phyloP scores from a whole-genome alignment of 768 basidiomycete species.

The Chalciporus chontae region DNA sequence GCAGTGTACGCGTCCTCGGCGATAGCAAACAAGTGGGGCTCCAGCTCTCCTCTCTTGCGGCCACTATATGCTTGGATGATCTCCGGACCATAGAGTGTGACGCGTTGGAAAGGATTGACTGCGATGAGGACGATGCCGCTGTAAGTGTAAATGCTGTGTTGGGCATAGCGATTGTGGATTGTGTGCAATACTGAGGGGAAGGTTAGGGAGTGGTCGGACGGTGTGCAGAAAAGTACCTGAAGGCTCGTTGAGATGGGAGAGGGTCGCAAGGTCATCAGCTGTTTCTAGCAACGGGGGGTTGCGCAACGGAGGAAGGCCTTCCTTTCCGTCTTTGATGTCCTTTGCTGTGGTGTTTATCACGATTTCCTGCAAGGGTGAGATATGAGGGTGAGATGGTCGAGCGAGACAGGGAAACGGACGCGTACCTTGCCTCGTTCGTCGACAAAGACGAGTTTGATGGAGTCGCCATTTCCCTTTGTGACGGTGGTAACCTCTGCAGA shows the following conservation, averaged over 20 bases:
- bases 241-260: constrained; percentile 97
- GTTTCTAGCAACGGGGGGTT: constrained; percentile 97
- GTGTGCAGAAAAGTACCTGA: constrained; percentile 58
- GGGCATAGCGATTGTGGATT: constrained; percentile 93
- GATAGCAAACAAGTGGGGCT: constrained; percentile 98
- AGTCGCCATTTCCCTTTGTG: constrained; percentile 62
- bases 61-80: constrained; percentile 97
- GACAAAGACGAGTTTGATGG: constrained; percentile 78
- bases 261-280: constrained; percentile 95
- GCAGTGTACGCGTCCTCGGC: constrained; percentile 98
- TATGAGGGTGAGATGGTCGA: constrained; percentile 1
- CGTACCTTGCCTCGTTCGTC: constrained; percentile 91
- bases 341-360: constrained; percentile 74
- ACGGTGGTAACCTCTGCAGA: constrained; percentile 77
- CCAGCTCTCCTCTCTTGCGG: constrained; percentile 87
- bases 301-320: constrained; percentile 84
- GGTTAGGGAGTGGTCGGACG: background rate
- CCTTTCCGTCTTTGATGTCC: constrained; percentile 76
- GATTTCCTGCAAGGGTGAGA: constrained; percentile 54
- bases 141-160: constrained; percentile 98
- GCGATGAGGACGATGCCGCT: constrained; percentile 98
- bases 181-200: constrained; percentile 79
- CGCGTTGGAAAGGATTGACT: constrained; percentile 97
- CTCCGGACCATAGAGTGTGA: constrained; percentile 94
- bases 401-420: constrained; percentile 8